Evolutionary conservation across 306 rosid species (phyloP).

Genomic region (Trifolium dubium): DNA sequence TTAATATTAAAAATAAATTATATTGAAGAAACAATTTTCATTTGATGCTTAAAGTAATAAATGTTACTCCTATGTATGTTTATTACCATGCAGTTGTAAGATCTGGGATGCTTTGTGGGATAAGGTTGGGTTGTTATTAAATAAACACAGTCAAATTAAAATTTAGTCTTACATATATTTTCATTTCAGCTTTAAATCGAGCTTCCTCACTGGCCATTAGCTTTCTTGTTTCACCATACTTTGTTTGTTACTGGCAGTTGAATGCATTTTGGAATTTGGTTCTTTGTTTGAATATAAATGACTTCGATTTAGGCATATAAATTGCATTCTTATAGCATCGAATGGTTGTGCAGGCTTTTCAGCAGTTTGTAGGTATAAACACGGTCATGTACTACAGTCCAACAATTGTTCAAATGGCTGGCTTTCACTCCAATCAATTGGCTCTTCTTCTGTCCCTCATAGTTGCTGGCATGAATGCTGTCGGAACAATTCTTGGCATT

Average conservation of each 20-base stretch:
- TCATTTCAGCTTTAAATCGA: constrained; percentile 21
- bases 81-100: background rate
- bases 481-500: constrained; percentile 80
- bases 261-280: constrained; percentile 18
- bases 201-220: background rate
- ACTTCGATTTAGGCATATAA: constrained; percentile 2
- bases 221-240: constrained; percentile 8
- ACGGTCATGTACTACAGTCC: constrained; percentile 99
- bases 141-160: background rate
- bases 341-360: constrained; percentile 71
- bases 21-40: constrained; percentile 23
- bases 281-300: constrained; percentile 6
- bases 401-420: constrained; percentile 95
- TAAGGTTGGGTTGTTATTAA: constrained; percentile 9
- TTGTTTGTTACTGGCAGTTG: constrained; percentile 10
- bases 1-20: constrained; percentile 1
- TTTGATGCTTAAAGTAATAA: background rate
- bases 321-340: constrained; percentile 36
- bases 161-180: background rate
- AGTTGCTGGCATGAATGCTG: constrained; percentile 83
- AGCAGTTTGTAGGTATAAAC: constrained; percentile 92
- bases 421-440: constrained; percentile 69
- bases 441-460: constrained; percentile 84
- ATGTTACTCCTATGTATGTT: constrained; percentile 6
- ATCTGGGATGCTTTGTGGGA: background rate